Conservation (phyloP, 495 filamentous ascomycete species). For the Penicillium robsamsonii region DNA sequence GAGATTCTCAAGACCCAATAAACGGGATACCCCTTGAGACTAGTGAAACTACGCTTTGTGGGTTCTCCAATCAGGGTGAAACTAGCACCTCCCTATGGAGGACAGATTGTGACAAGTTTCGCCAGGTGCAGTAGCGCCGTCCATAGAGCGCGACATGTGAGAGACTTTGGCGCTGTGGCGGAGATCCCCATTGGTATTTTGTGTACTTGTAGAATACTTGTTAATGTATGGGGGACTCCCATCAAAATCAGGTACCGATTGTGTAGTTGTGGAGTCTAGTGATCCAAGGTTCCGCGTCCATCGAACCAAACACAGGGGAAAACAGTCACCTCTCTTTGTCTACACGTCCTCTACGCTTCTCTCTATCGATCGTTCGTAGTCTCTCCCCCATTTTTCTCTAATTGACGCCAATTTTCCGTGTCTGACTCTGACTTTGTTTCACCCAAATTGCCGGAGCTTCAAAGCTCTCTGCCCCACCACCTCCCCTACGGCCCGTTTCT, state of each 20-base stretch:
- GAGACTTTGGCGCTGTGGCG: constrained; percentile 13
- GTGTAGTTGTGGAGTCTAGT: constrained; percentile 6
- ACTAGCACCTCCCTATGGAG: background rate
- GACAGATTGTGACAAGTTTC: constrained; percentile 15
- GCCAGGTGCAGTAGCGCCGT: constrained; percentile 10
- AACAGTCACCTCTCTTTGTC: background rate
- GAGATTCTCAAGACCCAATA: constrained; percentile 1
- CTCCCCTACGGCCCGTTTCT: constrained; percentile 11
- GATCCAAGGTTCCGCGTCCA: constrained; percentile 13
- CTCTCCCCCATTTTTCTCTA: background rate
- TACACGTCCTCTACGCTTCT: background rate
- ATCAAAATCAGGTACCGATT: background rate
- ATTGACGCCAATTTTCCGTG: background rate
- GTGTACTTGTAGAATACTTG: background rate
- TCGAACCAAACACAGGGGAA: constrained; percentile 6
- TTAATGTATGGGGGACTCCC: background rate
- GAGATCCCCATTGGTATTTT: background rate
- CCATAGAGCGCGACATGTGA: constrained; percentile 3
- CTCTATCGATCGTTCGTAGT: background rate
- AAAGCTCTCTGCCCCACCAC: constrained; percentile 12
- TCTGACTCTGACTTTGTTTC: constrained; percentile 6
- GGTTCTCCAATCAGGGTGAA: constrained; percentile 8
- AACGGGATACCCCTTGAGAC: background rate
- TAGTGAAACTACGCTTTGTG: constrained; percentile 3
- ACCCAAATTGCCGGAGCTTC: constrained; percentile 6